Evolutionary conservation across 2,329 filamentous ascomycete genomes (phyloP).

Genomic region (Hirsutella rhossiliensis): DNA sequence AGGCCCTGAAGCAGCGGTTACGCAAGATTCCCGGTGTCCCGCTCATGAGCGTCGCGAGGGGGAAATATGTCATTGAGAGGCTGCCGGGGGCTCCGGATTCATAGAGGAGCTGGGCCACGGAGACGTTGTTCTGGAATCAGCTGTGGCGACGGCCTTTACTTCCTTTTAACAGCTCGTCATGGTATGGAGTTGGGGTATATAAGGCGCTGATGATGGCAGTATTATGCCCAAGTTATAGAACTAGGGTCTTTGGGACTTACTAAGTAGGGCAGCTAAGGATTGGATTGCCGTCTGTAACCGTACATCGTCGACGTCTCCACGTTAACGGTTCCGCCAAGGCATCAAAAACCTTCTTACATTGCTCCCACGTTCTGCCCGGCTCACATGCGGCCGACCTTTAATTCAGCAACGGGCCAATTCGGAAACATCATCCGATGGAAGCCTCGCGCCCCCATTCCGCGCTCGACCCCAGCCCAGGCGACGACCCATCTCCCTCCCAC

Average conservation of each 20-base stretch:
- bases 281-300: neutral
- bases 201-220: neutral
- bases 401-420: no score
- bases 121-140: neutral
- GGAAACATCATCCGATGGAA: no score
- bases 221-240: neutral
- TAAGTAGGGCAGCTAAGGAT: neutral
- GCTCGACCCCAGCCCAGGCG: constrained; percentile 12
- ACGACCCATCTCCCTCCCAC: constrained; percentile 8
- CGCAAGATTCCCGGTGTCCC: constrained; percentile 60
- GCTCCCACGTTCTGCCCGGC: no score
- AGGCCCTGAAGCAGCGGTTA: constrained; percentile 70
- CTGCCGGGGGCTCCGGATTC: constrained; percentile 69
- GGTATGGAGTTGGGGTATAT: neutral
- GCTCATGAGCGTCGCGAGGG: constrained; percentile 70
- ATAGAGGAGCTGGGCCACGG: constrained; percentile 6
- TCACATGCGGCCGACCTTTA: no score
- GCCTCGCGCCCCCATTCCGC: no score
- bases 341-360: no score
- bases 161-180: neutral
- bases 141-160: neutral
- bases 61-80: constrained; percentile 91
- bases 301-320: neutral
- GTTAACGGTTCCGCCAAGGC: neutral
- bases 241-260: neutral